phyloP scores from a whole-genome alignment of 169 alveolate genomes.

The Cryptosporidium viatorum region DNA sequence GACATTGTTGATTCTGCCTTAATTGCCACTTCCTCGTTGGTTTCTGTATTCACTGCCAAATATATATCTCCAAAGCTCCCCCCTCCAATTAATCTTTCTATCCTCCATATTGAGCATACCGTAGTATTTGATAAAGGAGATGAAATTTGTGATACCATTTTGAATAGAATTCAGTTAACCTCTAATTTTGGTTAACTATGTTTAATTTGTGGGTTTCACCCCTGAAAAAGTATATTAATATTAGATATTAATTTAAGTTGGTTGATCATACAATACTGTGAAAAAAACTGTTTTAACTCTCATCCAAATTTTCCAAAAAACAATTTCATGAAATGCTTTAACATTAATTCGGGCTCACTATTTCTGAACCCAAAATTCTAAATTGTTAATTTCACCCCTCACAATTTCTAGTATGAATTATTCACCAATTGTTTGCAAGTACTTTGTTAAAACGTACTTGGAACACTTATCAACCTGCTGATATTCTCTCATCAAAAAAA shows the following conservation, averaged over 20 bases:
- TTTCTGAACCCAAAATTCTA: neutral
- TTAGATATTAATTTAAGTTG: neutral
- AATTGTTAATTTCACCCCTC: neutral
- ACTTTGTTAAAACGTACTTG: neutral
- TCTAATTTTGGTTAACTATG: neutral
- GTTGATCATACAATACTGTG: neutral
- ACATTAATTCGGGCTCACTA: slow-evolving; percentile 23
- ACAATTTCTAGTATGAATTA: neutral
- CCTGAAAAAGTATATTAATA: neutral
- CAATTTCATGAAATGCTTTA: neutral
- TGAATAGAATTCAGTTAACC: neutral
- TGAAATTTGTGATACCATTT: slow-evolving; percentile 71
- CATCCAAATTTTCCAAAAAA: neutral
- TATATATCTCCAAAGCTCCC: slow-evolving; percentile 85
- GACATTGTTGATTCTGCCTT: slow-evolving; percentile 83
- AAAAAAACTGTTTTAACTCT: neutral
- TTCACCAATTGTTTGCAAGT: neutral
- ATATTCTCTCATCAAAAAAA: slow-evolving; percentile 12
- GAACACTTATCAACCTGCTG: neutral
- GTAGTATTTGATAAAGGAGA: slow-evolving; percentile 64
- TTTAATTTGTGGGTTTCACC: neutral
- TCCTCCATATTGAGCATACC: slow-evolving; percentile 80
- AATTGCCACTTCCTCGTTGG: slow-evolving; percentile 82
- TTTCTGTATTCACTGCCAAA: slow-evolving; percentile 81
- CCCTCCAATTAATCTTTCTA: slow-evolving; percentile 79